Conservation (phyloP, 2,329 filamentous ascomycete genomes). For the Diaporthe caulivora region DNA sequence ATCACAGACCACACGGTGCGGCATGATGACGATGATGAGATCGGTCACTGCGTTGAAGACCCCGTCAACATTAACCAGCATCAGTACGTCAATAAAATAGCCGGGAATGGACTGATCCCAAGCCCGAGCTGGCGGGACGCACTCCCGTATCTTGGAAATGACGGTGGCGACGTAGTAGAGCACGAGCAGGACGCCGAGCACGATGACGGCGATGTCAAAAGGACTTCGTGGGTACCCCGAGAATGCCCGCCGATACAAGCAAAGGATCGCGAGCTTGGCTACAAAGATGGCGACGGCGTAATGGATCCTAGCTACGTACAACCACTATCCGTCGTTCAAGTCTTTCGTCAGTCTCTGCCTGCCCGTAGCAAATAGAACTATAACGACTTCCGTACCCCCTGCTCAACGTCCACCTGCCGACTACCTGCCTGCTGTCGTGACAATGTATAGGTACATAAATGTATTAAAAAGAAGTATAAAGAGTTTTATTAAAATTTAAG, state of each 20-base stretch:
- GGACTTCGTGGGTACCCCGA: conserved; percentile 2
- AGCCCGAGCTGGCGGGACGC: neutral
- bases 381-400: too few species aligned
- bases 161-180: conserved; percentile 18
- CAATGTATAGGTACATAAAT: too few species aligned
- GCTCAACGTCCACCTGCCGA: too few species aligned
- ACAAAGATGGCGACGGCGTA: conserved; percentile 32
- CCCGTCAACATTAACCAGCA: conserved; percentile 26
- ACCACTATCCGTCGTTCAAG: neutral
- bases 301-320: conserved; percentile 15
- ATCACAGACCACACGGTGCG: conserved; percentile 9
- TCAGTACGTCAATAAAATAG: neutral
- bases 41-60: conserved; percentile 16
- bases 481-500: too few species aligned
- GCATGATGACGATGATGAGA: conserved; percentile 22
- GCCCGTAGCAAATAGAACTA: too few species aligned
- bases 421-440: too few species aligned
- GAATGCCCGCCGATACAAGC: conserved; percentile 13
- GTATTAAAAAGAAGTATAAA: too few species aligned
- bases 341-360: neutral
- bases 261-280: conserved; percentile 17
- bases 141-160: conserved; percentile 26
- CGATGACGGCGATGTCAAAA: conserved; percentile 1
- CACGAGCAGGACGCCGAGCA: conserved; percentile 8
- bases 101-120: conserved; percentile 6